Evolutionary conservation across 768 basidiomycete species (phyloP).

Genomic region (Saitozyma podzolica): DNA sequence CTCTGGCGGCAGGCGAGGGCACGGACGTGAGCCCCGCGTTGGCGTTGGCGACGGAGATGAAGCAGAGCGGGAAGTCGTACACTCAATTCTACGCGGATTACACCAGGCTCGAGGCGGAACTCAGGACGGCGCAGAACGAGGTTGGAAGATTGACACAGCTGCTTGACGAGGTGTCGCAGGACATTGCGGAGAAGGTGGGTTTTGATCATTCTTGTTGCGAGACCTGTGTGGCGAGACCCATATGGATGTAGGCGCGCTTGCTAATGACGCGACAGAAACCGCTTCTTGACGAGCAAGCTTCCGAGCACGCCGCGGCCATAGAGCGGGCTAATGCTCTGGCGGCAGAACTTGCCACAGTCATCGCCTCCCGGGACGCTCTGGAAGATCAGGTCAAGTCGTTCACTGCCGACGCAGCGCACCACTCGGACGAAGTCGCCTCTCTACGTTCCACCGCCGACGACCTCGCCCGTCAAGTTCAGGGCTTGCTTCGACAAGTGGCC

Average conservation of each 20-base stretch:
- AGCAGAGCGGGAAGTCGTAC: slow-evolving; percentile 77
- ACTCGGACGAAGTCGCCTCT: slow-evolving; percentile 30
- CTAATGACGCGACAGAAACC: slow-evolving; percentile 65
- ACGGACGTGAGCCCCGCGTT: slow-evolving; percentile 79
- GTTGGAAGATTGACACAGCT: slow-evolving; percentile 81
- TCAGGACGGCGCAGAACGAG: slow-evolving; percentile 73
- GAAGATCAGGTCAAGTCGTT: slow-evolving; percentile 38
- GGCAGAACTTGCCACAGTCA: slow-evolving; percentile 70
- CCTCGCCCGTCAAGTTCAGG: slow-evolving; percentile 66
- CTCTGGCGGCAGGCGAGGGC: slow-evolving; percentile 57
- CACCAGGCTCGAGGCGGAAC: slow-evolving; percentile 79
- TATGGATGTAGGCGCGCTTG: not conserved
- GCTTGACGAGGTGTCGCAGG: slow-evolving; percentile 73
- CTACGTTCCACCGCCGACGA: slow-evolving; percentile 44
- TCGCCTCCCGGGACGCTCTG: slow-evolving; percentile 72
- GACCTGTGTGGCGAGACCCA: not conserved
- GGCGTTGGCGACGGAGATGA: slow-evolving; percentile 75
- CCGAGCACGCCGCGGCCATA: slow-evolving; percentile 80
- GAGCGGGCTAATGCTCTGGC: slow-evolving; percentile 78
- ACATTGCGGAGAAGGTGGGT: slow-evolving; percentile 86
- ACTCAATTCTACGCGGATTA: slow-evolving; percentile 93
- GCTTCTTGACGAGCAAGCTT: slow-evolving; percentile 80
- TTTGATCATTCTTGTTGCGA: not conserved
- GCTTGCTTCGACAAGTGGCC: slow-evolving; percentile 73
- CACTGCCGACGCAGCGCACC: slow-evolving; percentile 19